These are phyloP conservation scores for Wickerhamiella occidentalis DNA, from an alignment of 805 yeast genomes.

Conservation along the genomic window DNA sequence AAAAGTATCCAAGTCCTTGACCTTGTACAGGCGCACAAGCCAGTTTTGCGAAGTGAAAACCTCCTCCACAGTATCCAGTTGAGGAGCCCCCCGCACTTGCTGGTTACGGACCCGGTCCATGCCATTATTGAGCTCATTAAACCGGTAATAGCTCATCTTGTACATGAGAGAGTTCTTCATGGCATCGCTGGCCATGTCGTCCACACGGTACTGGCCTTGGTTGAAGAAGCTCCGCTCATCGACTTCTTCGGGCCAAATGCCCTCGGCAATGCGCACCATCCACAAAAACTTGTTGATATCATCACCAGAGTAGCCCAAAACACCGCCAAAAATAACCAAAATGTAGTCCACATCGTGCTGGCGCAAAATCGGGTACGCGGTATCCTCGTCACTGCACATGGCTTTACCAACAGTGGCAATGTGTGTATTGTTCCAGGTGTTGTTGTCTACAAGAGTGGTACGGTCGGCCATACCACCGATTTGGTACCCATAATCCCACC, in stretches of 20 bases:
- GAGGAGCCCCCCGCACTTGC: constrained; percentile 41
- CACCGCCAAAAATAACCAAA: constrained; percentile 85
- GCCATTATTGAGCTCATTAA: constrained; percentile 55
- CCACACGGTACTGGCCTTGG: constrained; percentile 80
- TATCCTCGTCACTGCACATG: constrained; percentile 81
- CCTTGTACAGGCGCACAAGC: constrained; percentile 89
- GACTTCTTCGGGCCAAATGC: constrained; percentile 99
- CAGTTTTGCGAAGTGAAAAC: constrained; percentile 93
- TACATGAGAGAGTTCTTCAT: constrained; percentile 89
- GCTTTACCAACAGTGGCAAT: constrained; percentile 99
- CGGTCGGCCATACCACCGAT: constrained; percentile 99
- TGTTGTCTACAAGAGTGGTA: constrained; percentile 94
- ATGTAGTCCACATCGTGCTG: constrained; percentile 94
- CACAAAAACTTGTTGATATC: constrained; percentile 93
- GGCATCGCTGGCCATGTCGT: constrained; percentile 63
- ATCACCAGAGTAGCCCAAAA: constrained; percentile 88
- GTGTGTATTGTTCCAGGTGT: constrained; percentile 98
- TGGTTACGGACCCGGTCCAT: constrained; percentile 83
- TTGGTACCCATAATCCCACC: constrained; percentile 99
- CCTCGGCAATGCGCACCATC: constrained; percentile 99
- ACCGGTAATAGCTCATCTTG: constrained; percentile 85
- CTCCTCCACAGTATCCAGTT: constrained; percentile 74
- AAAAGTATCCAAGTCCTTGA: constrained; percentile 73
- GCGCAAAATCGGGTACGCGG: constrained; percentile 74
- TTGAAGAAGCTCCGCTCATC: constrained; percentile 77